Evolutionary conservation across 306 rosid genomes (phyloP), one percentile per base, ranked within the genome.

Genomic region (Lotus japonicus): DNA sequence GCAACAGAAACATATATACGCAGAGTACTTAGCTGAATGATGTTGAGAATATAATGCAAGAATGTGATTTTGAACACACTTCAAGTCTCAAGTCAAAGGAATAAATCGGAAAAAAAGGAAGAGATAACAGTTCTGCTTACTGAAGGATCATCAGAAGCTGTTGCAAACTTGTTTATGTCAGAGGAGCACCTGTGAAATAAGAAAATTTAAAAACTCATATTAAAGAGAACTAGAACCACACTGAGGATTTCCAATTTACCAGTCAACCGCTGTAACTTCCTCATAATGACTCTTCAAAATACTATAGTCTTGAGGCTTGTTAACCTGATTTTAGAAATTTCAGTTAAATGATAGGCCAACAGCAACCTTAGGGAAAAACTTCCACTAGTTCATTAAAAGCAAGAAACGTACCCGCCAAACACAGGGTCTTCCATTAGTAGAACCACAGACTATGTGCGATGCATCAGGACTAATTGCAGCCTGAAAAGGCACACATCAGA

Each of bases 381-480:
- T 31, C 28, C 10, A 62, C 12, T 14, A 66, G 35, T 6, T 46
- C 42, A 6, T 62, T 11, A 59, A 63, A 58, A 61, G 50, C 53
- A 53, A 44, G 73, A 70, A 70, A 60, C 3, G 15, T 78, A 88
- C 99, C 99, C 85, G 80, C 99, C 99, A 94, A 78, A 94, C 80
- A 55, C 81, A 83, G 75, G 91, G 96, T 46, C 81, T 84, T 78
- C 88, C 99, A 74, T 85, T 83, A 17, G 95, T 88, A 67, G 99
- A 94, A 81, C 99, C 99, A 39, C 97, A 73, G 55, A 88, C 86
- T 53, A 94, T 77, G 76, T 81, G 85, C 38, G 83, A 49, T 14
- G 92, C 97, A 83, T 95, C 96, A 5, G 99, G 95, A 60, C 99
- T 90, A 69, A 95, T 81, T 44, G 86, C 85, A 4, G 96, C 68